Percentiles rank a stretch among this genome's conserved stretches.
Conservation (phyloP, 257 asterid genomes). For the Orobanche coerulescens region DNA sequence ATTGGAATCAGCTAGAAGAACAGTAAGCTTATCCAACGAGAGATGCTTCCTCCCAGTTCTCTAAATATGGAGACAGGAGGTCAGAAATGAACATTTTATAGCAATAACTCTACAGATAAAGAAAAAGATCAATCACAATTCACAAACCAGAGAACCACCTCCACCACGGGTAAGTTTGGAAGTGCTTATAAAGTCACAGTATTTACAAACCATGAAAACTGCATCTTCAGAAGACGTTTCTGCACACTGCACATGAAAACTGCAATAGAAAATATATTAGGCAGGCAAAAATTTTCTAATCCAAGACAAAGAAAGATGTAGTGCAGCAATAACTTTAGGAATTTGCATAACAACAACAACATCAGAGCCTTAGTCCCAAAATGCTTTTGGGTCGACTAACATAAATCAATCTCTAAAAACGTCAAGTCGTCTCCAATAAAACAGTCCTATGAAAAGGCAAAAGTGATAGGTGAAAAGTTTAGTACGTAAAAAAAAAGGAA, state of each 20-base stretch:
- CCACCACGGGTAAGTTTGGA: slow-evolving; percentile 44
- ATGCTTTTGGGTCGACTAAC: too few relatives aligned
- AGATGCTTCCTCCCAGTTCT: slow-evolving; percentile 47
- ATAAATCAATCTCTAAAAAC: too few relatives aligned
- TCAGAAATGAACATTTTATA: slow-evolving; percentile 20
- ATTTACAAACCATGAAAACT: slow-evolving; percentile 38
- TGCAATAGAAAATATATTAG: slow-evolving; percentile 27
- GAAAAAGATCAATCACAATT: slow-evolving; percentile 22
- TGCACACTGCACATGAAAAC: slow-evolving; percentile 59
- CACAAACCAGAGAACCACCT: slow-evolving; percentile 49
- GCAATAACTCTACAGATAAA: slow-evolving; percentile 11
- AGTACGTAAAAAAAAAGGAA: too few relatives aligned
- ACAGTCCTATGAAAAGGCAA: too few relatives aligned
- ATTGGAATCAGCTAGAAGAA: slow-evolving; percentile 55
- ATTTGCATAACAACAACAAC: too few relatives aligned
- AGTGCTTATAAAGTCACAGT: slow-evolving; percentile 46
- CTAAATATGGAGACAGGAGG: slow-evolving; percentile 34
- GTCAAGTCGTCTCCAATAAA: too few relatives aligned
- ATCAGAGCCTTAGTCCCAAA: too few relatives aligned
- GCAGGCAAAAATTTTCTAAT: slow-evolving; percentile 7
- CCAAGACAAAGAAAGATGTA: neutral
- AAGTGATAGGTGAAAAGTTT: too few relatives aligned
- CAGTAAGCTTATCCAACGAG: slow-evolving; percentile 43
- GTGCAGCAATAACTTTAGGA: neutral
- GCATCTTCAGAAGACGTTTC: slow-evolving; percentile 34